Evolutionary conservation across 306 rosid species (phyloP).

Genomic region (Acacia confusa): DNA sequence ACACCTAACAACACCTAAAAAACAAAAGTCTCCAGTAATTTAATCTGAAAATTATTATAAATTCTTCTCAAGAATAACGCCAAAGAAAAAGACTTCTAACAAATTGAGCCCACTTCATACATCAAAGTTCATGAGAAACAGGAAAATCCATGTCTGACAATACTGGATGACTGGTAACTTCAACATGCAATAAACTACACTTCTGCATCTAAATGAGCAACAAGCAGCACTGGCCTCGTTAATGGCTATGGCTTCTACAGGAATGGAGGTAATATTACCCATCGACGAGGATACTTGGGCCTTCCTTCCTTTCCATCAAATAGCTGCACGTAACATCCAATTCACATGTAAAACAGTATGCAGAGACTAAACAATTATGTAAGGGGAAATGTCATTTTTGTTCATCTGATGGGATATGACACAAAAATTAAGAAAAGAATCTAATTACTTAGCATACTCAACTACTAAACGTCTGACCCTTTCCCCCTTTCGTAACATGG

Average conservation of each 20-base stretch:
- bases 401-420: conserved; percentile 3
- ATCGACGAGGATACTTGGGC: conserved; percentile 92
- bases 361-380: neutral
- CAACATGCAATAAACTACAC: neutral
- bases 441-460: neutral
- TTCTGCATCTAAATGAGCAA: conserved; percentile 14
- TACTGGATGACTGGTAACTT: neutral
- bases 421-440: neutral
- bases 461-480: neutral
- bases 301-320: conserved; percentile 94
- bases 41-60: neutral
- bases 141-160: conserved; percentile 30
- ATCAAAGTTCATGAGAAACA: conserved; percentile 20
- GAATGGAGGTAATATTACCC: conserved; percentile 92
- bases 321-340: conserved; percentile 54
- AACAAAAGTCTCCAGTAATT: neutral
- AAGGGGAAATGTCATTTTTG: neutral
- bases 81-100: neutral
- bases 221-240: conserved; percentile 15
- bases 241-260: conserved; percentile 53
- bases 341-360: neutral
- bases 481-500: neutral
- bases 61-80: conserved; percentile 8
- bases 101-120: neutral
- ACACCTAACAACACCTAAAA: neutral